Evolutionary conservation across 257 asterid genomes (phyloP).

Genomic region (Ballota nigra): DNA sequence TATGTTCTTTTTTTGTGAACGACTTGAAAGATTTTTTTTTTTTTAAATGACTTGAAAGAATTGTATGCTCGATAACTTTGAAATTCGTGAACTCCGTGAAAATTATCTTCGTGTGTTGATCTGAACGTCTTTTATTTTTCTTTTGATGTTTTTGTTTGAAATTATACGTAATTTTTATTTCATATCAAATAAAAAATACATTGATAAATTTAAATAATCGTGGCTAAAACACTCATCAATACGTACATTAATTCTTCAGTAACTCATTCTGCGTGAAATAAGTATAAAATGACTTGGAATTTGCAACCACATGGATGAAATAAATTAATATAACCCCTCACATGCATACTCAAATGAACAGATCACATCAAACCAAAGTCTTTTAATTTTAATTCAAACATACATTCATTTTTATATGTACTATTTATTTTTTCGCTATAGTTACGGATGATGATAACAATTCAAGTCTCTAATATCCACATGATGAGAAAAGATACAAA

Average conservation of each 20-base stretch:
- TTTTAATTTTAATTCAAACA: neutral
- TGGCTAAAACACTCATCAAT: neutral
- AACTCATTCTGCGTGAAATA: neutral
- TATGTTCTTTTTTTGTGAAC: too few relatives aligned
- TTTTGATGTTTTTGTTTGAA: too few relatives aligned
- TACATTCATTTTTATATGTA: neutral
- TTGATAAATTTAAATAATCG: neutral
- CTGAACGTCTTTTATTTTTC: too few relatives aligned
- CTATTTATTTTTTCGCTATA: too few relatives aligned
- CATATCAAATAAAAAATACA: too few relatives aligned
- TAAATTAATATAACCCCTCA: constrained; percentile 3
- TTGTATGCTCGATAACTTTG: too few relatives aligned
- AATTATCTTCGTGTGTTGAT: too few relatives aligned
- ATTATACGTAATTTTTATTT: too few relatives aligned
- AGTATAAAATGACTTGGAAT: neutral
- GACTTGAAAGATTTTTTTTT: too few relatives aligned
- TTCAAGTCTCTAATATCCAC: neutral
- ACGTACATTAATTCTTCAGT: neutral
- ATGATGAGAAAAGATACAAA: constrained; percentile 5
- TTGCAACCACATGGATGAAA: neutral
- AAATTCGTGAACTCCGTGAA: too few relatives aligned
- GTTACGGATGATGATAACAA: neutral
- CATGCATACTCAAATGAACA: constrained; percentile 21
- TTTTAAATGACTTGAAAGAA: too few relatives aligned
- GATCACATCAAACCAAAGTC: neutral